Conservation (phyloP, 176 grass and related monocot species). For the Paspalum notatum region DNA sequence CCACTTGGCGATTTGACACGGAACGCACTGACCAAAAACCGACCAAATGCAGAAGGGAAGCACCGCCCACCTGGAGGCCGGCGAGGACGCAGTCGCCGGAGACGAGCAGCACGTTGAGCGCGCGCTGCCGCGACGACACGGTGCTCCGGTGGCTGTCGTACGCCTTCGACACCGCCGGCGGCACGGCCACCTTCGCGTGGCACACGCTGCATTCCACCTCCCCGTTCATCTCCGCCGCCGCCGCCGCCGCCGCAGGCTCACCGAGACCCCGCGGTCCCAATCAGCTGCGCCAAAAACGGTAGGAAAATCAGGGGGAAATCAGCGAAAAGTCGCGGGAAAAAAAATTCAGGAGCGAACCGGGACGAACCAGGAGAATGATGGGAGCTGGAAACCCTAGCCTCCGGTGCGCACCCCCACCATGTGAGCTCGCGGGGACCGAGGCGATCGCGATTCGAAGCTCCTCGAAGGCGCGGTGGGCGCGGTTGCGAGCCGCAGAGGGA, state of each 20-base stretch:
- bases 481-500: not conserved
- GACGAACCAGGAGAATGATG: conserved; percentile 13
- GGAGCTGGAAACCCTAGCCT: conserved; percentile 41
- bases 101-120: conserved; percentile 81
- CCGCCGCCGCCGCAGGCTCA: not conserved
- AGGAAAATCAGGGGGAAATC: conserved; percentile 7
- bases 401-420: conserved; percentile 38
- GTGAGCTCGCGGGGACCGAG: conserved; percentile 24
- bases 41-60: conserved; percentile 18
- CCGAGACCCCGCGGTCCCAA: conserved; percentile 25
- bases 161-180: conserved; percentile 70
- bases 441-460: conserved; percentile 57
- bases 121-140: conserved; percentile 70
- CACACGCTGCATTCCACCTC: conserved; percentile 84
- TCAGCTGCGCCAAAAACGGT: conserved; percentile 24
- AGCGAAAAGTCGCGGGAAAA: conserved; percentile 21
- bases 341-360: conserved; percentile 21
- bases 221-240: conserved; percentile 47
- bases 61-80: conserved; percentile 73
- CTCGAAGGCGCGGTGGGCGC: conserved; percentile 39
- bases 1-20: not conserved
- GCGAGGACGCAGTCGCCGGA: conserved; percentile 82
- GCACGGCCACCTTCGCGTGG: conserved; percentile 67
- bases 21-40: conserved; percentile 31
- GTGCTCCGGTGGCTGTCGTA: conserved; percentile 69